Evolutionary conservation across 2,329 filamentous ascomycete genomes (phyloP), one percentile per base, ranked within the genome.

Genomic region (Clonostachys byssicola): DNA sequence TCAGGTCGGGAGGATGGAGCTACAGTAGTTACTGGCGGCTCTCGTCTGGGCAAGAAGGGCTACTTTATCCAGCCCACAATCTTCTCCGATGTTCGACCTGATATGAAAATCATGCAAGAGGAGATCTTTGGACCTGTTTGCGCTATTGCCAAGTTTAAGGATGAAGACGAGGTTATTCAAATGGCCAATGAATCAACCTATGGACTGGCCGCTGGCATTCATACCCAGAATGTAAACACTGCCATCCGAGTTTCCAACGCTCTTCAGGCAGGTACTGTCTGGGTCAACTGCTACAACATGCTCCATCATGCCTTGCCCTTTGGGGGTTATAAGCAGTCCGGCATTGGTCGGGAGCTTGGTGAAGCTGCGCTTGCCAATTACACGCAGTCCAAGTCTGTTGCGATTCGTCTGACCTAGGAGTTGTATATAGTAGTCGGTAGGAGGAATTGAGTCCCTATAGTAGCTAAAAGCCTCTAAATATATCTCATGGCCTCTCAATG

Each of bases 11-110:
- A 73, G 50, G 72, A 74, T 55, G 77, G 77, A 40, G 77, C 77
- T 50, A 76, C 61, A 7, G 62, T 91, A 54, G 83, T 84, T 63
- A 83, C 52, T 17, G 60, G 60, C 18, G 61, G 60, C 14, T 49
- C 51, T 23, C 54, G 59, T 59, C 83, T 84, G 69, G 87, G 88
- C 52, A 64, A 75, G 61, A 83, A 88, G 75, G 87, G 87, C 50
- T 92, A 86, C 79, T 92, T 91, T 77, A 91, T 92, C 69, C 73
- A 91, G 75, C 88, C 88, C 36, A 92, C 89, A 61, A 88, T 92
- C 72, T 92, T 94, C 77, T 82, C 79, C 67, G 83, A 89, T 62
- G 88, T 92, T 55, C 80, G 73, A 47, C 73, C 82, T 55, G 80
- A 91, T 66, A 92, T 92, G 87, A 89, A 87, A 79, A 92, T 94